A percentile compares a stretch with the other conserved stretches of the same genome.
These are phyloP conservation scores for Beta corolliflora DNA, from an alignment of 179 eudicot genomes.

Conservation along the genomic window DNA sequence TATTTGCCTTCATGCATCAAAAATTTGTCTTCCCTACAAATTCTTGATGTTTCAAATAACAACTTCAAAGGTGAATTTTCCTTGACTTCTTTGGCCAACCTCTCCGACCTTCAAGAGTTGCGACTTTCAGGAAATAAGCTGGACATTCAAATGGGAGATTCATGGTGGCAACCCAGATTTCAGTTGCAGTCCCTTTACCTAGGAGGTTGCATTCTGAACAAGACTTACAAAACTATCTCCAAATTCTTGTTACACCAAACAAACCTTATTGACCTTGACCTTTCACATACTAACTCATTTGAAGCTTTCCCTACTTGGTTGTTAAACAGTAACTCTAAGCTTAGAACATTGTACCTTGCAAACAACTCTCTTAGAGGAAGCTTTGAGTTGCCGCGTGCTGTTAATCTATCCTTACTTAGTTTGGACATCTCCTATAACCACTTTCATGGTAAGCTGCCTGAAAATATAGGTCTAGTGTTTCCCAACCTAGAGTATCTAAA, in stretches of 20 bases:
- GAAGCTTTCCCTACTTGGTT: slow-evolving; percentile 9
- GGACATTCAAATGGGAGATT: not conserved
- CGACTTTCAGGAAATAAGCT: slow-evolving; percentile 13
- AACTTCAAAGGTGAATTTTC: slow-evolving; percentile 12
- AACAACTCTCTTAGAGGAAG: not conserved
- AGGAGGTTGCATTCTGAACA: slow-evolving; percentile 4
- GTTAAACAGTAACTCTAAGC: not conserved
- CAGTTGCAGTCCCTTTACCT: not conserved
- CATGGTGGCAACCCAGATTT: slow-evolving; percentile 9
- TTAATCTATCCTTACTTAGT: not conserved
- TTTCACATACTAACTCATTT: not conserved
- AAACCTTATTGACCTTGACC: slow-evolving; percentile 4
- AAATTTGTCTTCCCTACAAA: not conserved
- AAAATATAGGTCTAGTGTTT: not conserved
- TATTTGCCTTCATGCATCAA: not conserved
- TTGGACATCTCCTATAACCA: not conserved
- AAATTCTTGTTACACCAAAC: not conserved
- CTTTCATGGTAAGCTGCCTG: not conserved
- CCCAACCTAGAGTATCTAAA: too few relatives aligned
- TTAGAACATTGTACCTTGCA: not conserved
- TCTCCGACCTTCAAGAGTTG: slow-evolving; percentile 6
- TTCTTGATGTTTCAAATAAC: slow-evolving; percentile 15
- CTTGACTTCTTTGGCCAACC: slow-evolving; percentile 14
- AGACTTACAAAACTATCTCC: not conserved
- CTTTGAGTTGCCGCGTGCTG: not conserved